phyloP scores from a whole-genome alignment of 192 early-diverging fungal species.

The Entomortierella beljakovae region DNA sequence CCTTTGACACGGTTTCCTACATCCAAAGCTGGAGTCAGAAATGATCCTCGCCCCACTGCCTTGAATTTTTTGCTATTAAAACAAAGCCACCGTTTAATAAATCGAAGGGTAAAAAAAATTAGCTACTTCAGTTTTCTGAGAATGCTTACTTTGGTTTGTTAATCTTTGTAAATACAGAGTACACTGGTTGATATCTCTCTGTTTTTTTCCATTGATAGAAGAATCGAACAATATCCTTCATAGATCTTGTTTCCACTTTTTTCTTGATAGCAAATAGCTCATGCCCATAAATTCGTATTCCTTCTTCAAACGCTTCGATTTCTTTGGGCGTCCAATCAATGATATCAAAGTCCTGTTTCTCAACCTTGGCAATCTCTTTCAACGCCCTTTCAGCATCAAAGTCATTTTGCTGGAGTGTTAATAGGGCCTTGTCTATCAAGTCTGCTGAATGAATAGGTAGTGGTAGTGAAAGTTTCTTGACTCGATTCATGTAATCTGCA shows the following conservation, averaged over 20 bases:
- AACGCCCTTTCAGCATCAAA: constrained; percentile 72
- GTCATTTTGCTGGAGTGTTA: constrained; percentile 57
- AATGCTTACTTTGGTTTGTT: constrained; percentile 66
- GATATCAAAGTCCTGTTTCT: constrained; percentile 62
- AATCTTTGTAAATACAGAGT: constrained; percentile 69
- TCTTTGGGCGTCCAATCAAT: constrained; percentile 68
- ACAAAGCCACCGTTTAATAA: no score
- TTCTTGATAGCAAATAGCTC: constrained; percentile 72
- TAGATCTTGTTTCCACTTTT: constrained; percentile 57
- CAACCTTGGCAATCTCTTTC: constrained; percentile 56
- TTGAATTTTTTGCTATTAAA: constrained; percentile 62
- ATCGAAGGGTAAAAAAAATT: no score
- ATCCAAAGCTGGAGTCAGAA: constrained; percentile 32
- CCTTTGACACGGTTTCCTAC: constrained; percentile 28
- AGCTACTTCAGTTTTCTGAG: no score
- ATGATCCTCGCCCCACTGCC: constrained; percentile 28
- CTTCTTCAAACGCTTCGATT: constrained; percentile 69
- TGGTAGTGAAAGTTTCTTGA: constrained; percentile 48
- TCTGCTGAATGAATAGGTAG: constrained; percentile 67
- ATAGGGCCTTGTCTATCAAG: constrained; percentile 71
- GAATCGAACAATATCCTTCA: constrained; percentile 72
- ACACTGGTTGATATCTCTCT: constrained; percentile 68
- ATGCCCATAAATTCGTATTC: constrained; percentile 70
- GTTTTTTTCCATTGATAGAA: constrained; percentile 70
- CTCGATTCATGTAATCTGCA: constrained; percentile 55